These are phyloP conservation scores for Clitopilus hobsonii DNA, from an alignment of 768 basidiomycete genomes.

Conservation along the genomic window DNA sequence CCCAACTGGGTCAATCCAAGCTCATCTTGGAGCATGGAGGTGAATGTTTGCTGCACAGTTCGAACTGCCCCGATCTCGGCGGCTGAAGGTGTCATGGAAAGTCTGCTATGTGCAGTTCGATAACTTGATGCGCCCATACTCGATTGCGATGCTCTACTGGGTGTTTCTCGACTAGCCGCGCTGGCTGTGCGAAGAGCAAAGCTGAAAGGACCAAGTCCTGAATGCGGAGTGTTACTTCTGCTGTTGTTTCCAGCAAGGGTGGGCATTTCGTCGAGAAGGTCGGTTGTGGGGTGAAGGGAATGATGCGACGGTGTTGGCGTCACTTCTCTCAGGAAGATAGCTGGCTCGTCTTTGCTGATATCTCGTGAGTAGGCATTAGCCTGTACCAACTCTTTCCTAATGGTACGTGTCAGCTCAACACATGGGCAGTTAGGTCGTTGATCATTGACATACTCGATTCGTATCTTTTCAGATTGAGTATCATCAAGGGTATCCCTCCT, in stretches of 20 bases:
- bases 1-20: slow-evolving; percentile 47
- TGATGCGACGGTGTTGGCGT: background rate
- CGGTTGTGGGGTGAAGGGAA: background rate
- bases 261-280: background rate
- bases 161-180: background rate
- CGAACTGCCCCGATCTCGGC: slow-evolving; percentile 27
- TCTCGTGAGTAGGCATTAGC: background rate
- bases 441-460: background rate
- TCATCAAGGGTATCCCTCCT: background rate
- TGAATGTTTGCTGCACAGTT: slow-evolving; percentile 62
- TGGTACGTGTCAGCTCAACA: background rate
- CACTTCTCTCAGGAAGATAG: background rate
- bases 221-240: background rate
- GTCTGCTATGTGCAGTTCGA: background rate
- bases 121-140: background rate
- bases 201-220: background rate
- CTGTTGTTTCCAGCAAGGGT: background rate
- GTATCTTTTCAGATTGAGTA: background rate
- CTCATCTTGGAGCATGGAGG: slow-evolving; percentile 72
- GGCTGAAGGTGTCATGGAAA: background rate
- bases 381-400: background rate
- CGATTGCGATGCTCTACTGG: background rate
- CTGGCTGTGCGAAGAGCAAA: background rate
- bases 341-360: background rate
- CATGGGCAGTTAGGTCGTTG: background rate